Evolutionary conservation across 371 early-diverging fungal species (phyloP).

Genomic region (Mucor piriformis): DNA sequence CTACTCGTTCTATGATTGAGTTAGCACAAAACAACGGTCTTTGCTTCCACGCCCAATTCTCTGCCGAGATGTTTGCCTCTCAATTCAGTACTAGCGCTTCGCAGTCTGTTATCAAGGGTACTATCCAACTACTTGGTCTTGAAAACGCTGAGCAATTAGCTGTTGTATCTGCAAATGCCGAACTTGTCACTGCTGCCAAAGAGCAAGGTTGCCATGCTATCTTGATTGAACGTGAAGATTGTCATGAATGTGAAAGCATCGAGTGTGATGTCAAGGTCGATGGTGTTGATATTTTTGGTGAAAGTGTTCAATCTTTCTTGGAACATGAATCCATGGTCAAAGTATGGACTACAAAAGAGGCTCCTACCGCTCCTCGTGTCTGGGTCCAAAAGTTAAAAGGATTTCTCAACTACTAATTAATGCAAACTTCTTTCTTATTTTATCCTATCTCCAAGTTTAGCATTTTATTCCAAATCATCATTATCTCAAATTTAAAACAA

Average conservation of each 20-base stretch:
- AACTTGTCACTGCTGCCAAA: conserved; percentile 32
- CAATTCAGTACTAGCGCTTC: conserved; percentile 3
- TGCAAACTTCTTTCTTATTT: background rate
- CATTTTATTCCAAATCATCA: background rate
- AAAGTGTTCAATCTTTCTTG: conserved; percentile 44
- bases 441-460: too few relatives aligned
- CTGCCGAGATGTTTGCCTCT: conserved; percentile 36
- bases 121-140: conserved; percentile 34
- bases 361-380: conserved; percentile 20
- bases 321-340: conserved; percentile 36
- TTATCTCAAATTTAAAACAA: background rate
- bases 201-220: conserved; percentile 36
- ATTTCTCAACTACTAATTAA: background rate
- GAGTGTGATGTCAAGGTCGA: conserved; percentile 37
- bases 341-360: conserved; percentile 23
- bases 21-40: conserved; percentile 44
- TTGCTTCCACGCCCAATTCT: conserved; percentile 50
- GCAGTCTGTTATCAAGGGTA: conserved; percentile 23
- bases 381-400: conserved; percentile 19
- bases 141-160: conserved; percentile 31
- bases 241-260: background rate
- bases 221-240: conserved; percentile 33
- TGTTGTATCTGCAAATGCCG: conserved; percentile 36
- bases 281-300: conserved; percentile 47
- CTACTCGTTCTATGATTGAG: conserved; percentile 40